Evolutionary conservation across 2,329 filamentous ascomycete species (phyloP).

Genomic region (Microdochium trichocladiopsis): DNA sequence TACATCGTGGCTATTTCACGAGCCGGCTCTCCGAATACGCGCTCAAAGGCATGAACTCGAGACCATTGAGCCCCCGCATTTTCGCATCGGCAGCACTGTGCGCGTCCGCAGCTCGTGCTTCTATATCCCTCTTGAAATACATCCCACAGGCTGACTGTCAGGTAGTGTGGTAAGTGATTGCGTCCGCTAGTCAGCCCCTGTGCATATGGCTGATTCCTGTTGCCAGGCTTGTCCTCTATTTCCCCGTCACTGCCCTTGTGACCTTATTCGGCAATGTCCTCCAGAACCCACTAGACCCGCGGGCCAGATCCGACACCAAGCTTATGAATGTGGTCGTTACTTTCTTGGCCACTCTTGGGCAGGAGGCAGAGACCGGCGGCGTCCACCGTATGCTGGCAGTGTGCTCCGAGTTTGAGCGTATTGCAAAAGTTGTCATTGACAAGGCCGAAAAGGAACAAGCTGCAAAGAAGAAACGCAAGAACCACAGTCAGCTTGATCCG

Average conservation of each 20-base stretch:
- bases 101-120: constrained; percentile 85
- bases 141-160: constrained; percentile 92
- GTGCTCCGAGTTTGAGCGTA: constrained; percentile 93
- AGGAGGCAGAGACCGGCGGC: constrained; percentile 82
- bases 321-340: constrained; percentile 91
- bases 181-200: not conserved
- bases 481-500: constrained; percentile 10
- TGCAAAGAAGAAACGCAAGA: constrained; percentile 79
- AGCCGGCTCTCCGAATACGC: constrained; percentile 91
- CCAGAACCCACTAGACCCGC: constrained; percentile 85
- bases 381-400: constrained; percentile 91
- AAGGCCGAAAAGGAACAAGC: constrained; percentile 82
- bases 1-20: constrained; percentile 98
- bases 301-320: constrained; percentile 81
- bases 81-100: constrained; percentile 92
- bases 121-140: constrained; percentile 90
- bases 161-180: constrained; percentile 74
- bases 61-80: constrained; percentile 85
- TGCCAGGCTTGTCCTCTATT: constrained; percentile 80
- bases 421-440: constrained; percentile 84
- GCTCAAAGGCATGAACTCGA: constrained; percentile 85
- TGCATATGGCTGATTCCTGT: not conserved
- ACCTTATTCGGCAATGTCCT: constrained; percentile 95
- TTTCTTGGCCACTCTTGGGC: constrained; percentile 83
- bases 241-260: constrained; percentile 89